Conservation (phyloP, 106 monocot species). For the Dendrobium chrysotoxum region DNA sequence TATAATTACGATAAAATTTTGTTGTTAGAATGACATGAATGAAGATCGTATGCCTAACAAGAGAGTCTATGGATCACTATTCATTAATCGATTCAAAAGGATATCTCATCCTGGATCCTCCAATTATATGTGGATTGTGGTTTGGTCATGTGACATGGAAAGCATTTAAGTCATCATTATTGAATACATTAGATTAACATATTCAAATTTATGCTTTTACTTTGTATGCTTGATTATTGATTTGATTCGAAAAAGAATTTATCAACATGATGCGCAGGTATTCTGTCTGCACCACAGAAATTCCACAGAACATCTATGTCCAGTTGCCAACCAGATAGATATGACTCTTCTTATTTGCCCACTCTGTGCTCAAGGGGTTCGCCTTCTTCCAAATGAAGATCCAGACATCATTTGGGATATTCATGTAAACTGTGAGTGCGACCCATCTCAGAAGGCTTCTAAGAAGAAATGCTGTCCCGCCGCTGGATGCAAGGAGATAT, state of each 20-base stretch:
- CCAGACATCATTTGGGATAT: slow-evolving; percentile 84
- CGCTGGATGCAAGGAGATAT: slow-evolving; percentile 59
- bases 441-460: slow-evolving; percentile 59
- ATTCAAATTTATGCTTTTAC: not conserved
- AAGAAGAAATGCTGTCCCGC: slow-evolving; percentile 72
- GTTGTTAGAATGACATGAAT: too few relatives aligned
- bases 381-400: slow-evolving; percentile 60
- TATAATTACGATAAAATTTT: too few relatives aligned
- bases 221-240: not conserved
- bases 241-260: not conserved
- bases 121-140: not conserved
- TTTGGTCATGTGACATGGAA: not conserved
- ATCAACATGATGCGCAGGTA: slow-evolving; percentile 30
- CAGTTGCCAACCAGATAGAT: slow-evolving; percentile 60
- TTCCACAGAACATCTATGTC: slow-evolving; percentile 57
- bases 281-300: slow-evolving; percentile 80
- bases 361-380: slow-evolving; percentile 80
- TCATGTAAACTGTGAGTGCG: slow-evolving; percentile 74
- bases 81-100: not conserved
- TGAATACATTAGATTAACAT: not conserved
- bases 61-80: not conserved
- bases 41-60: too few relatives aligned
- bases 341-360: slow-evolving; percentile 75
- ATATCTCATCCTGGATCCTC: not conserved
- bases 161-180: not conserved